phyloP scores from a whole-genome alignment of 805 yeast species.

The Saturnispora hagleri region DNA sequence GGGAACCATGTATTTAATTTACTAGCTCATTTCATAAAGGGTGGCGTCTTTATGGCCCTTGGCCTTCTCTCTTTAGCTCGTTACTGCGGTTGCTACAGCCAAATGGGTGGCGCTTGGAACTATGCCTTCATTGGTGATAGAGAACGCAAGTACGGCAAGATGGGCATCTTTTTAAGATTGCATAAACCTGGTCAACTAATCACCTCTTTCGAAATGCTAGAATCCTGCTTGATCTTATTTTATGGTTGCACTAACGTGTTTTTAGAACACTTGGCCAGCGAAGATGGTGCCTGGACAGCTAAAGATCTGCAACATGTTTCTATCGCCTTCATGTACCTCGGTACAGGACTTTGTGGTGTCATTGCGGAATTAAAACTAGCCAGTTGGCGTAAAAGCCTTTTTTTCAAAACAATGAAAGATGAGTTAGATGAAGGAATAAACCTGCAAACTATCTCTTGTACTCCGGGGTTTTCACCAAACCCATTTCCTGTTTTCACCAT shows the following conservation, averaged over 20 bases:
- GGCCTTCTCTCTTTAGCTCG: conserved; percentile 81
- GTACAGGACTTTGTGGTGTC: conserved; percentile 88
- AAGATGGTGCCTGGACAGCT: conserved; percentile 80
- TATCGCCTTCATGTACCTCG: conserved; percentile 85
- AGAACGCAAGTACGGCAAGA: background rate
- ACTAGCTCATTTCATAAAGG: conserved; percentile 93
- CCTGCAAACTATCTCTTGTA: conserved; percentile 16
- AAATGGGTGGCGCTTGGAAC: conserved; percentile 92
- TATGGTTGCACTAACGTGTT: conserved; percentile 88
- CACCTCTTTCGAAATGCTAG: conserved; percentile 74
- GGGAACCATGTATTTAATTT: conserved; percentile 64
- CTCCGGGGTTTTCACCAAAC: conserved; percentile 81
- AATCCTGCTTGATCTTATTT: conserved; percentile 68
- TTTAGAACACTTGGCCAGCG: conserved; percentile 74
- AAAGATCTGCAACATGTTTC: conserved; percentile 86
- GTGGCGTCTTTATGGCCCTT: conserved; percentile 72
- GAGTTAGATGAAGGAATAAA: conserved; percentile 8
- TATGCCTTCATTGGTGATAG: conserved; percentile 20
- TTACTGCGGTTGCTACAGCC: conserved; percentile 71
- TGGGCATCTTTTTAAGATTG: conserved; percentile 28
- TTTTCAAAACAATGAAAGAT: conserved; percentile 16
- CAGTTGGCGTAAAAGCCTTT: conserved; percentile 42
- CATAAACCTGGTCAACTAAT: conserved; percentile 38
- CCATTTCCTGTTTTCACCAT: conserved; percentile 92
- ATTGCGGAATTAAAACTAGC: conserved; percentile 61